Evolutionary conservation across 2,329 filamentous ascomycete genomes (phyloP), one percentile per base, ranked within the genome.

Genomic region (Alternaria hordeiaustralica): DNA sequence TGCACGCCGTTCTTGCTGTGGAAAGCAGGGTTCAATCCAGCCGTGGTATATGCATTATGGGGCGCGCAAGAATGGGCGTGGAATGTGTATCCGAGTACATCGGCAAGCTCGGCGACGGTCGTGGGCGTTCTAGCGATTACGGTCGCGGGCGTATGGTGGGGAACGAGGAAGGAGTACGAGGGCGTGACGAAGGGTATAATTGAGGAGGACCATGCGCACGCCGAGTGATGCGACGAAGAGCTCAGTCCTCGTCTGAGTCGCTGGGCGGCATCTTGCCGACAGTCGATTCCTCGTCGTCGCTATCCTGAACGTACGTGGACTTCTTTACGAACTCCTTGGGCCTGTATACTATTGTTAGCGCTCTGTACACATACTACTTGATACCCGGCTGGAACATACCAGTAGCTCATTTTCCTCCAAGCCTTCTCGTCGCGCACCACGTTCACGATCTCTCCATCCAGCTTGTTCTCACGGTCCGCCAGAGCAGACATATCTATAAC

Each of bases 381-480:
- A 67, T 67, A 66, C 58, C 65, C 79, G 55, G 26, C 55, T 54
- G 23, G 21, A 28, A 68, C 75, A 44, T 71, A 80, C 96, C 96
- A 98, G 78, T 95, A 99, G 10, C 84, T 74, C 83, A 92, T 89
- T 82, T 97, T 97, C 75, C 94, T 88, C 96, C 96, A 99, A 46
- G 86, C 85, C 82, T 93, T 96, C 83, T 97, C 94, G 75, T 97
- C 93, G 41, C 93, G 86, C 41, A 98, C 94, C 36, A 98, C 89
- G 75, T 97, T 97, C 70, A 97, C 86, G 73, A 99, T 97, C 80
- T 97, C 93, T 13, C 95, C 96, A 56, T 88, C 86, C 12, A 97
- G 87, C 79, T 93, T 94, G 73, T 93, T 93, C 47, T 91, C 90
- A 55, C 89, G 83, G 23, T 87, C 88, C 26, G 89, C 88, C 41